These are phyloP conservation scores for Cicer yamashitae DNA, from an alignment of 306 rosid genomes.

Conservation along the genomic window DNA sequence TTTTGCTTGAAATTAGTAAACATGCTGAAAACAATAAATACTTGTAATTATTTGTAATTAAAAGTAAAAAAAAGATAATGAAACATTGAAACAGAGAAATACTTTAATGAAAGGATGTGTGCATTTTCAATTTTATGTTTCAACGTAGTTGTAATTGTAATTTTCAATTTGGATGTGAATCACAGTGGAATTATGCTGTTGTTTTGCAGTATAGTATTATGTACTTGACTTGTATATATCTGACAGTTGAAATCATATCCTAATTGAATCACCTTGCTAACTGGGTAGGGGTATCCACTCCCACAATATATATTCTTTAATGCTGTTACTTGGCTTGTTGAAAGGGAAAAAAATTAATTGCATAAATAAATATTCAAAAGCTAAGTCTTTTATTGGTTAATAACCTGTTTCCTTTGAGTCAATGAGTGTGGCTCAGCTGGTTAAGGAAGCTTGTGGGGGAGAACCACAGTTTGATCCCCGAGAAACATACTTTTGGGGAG, in stretches of 20 bases:
- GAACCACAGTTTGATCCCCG: neutral
- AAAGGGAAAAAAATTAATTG: conserved; percentile 4
- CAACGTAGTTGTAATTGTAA: neutral
- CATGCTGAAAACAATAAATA: neutral
- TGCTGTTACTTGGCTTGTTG: conserved; percentile 6
- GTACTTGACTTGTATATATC: conserved; percentile 6
- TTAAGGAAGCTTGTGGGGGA: neutral
- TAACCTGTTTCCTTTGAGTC: neutral
- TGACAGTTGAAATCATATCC: neutral
- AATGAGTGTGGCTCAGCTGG: neutral
- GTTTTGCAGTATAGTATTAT: neutral
- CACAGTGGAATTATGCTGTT: conserved; percentile 6
- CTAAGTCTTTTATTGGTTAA: neutral
- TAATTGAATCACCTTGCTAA: conserved; percentile 13
- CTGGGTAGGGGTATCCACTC: neutral
- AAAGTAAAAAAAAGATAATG: neutral
- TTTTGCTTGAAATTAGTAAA: neutral
- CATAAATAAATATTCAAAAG: neutral
- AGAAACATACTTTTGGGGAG: neutral
- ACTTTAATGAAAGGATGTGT: neutral
- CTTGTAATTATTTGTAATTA: neutral
- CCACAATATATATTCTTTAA: neutral
- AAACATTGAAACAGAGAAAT: neutral
- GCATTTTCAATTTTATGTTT: conserved; percentile 4
- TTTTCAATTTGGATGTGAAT: conserved; percentile 2